Base-by-base conservation (phyloP, 495 filamentous ascomycete species). In the Podospora didyma region DNA sequence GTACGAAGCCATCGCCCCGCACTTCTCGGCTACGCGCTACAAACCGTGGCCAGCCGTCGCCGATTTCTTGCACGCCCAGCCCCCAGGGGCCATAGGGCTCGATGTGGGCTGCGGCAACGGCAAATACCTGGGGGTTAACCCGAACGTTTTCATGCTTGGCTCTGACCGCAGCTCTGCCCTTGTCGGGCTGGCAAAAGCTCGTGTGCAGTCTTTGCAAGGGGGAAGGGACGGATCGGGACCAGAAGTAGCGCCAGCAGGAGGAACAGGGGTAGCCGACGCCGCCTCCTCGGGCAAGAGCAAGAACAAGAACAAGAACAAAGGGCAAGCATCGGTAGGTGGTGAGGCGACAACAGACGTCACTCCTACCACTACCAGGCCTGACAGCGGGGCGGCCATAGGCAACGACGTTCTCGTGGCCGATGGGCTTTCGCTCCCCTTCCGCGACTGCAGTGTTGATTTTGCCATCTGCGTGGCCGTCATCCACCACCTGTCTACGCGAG, bases 31-130 rank as follows among this genome's bases (percentile, higher is more conserved):
- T 11, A 98, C 94, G 20, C 84, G 94, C 49, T 92, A 96, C 80
- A 97, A 97, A 85, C 91, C 94, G 56, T 98, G 94, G 94, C 94
- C 94, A 20, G 87, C 95, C 64, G 88, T 97, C 47, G 86, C 91
- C 62, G 71, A 73, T 42, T 98, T 97, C 69, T 82, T 98, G 41
- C 72, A 72, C 41, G 72, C 75, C n/a, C 76, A 88, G 28, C 69
- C 77, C 5, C 76, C 82, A 23, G 93, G 92, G 16, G 79, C 89
- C n/a, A 73, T 97, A 34, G 94, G 94, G 7, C 75, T 97, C 21
- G 94, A 98, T 71, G 81, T 97, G 51, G 90, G 89, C 46, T 97
- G 94, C 73, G 94, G 94, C 51, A 98, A 98, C 75, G 94, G 94
- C 60, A 98, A 98, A 76, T 96, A 97, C 66, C 74, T 97, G 46